Conservation (phyloP, 352 stramenopile species). For the Phytophthora fragariae region DNA sequence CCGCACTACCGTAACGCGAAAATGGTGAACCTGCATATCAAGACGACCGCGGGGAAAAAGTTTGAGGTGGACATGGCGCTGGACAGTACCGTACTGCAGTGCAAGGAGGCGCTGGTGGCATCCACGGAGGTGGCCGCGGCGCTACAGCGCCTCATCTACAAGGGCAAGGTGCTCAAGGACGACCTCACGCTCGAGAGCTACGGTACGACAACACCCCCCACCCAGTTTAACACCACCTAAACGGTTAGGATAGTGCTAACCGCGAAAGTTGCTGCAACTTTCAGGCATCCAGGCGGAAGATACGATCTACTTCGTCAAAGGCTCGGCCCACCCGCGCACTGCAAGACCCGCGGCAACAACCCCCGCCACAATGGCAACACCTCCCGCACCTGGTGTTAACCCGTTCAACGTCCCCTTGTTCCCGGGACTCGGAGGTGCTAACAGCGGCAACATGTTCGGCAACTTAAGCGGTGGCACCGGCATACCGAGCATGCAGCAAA, state of each 20-base stretch:
- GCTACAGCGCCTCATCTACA: constrained; percentile 91
- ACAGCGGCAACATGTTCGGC: constrained; percentile 63
- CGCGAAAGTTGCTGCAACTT: not conserved
- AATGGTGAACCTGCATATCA: constrained; percentile 85
- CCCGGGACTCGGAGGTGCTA: constrained; percentile 31
- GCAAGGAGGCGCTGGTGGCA: constrained; percentile 79
- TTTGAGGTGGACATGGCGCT: constrained; percentile 79
- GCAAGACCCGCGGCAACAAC: constrained; percentile 23
- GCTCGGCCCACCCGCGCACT: constrained; percentile 45
- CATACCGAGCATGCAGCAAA: constrained; percentile 75
- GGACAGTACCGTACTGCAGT: constrained; percentile 72
- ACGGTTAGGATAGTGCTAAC: not conserved
- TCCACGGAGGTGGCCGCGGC: constrained; percentile 72
- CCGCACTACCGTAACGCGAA: not conserved
- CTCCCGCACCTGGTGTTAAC: constrained; percentile 39
- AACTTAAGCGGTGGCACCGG: constrained; percentile 44
- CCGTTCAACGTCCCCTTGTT: constrained; percentile 68
- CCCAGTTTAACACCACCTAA: not conserved
- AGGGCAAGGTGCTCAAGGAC: constrained; percentile 93
- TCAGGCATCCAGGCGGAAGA: constrained; percentile 79
- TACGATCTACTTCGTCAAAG: constrained; percentile 89
- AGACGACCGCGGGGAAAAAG: constrained; percentile 86
- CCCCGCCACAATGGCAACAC: constrained; percentile 17
- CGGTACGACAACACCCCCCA: constrained; percentile 42
- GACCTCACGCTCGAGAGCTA: constrained; percentile 86